These are phyloP conservation scores for Suillus tomentosus DNA, from an alignment of 768 basidiomycete genomes.

Conservation along the genomic window DNA sequence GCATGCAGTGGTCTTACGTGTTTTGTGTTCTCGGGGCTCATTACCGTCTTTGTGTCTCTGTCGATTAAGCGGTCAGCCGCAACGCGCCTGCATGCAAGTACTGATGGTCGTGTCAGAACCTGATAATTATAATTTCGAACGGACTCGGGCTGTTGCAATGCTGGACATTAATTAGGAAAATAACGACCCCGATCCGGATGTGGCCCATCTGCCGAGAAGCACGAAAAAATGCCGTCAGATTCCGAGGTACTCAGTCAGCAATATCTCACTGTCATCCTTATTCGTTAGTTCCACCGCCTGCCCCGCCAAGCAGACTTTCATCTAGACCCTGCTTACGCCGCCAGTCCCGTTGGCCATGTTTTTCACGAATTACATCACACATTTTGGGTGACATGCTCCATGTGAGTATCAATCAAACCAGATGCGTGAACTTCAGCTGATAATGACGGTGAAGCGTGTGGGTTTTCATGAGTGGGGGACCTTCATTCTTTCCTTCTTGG, in stretches of 20 bases:
- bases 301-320: not conserved
- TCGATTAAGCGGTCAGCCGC: slow-evolving; percentile 29
- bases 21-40: slow-evolving; percentile 31
- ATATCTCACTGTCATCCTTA: slow-evolving; percentile 31
- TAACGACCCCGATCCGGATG: slow-evolving; percentile 10
- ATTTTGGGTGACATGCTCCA: slow-evolving; percentile 38
- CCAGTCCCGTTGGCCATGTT: slow-evolving; percentile 39
- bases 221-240: slow-evolving; percentile 7
- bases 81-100: not conserved
- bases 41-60: slow-evolving; percentile 34
- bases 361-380: slow-evolving; percentile 38
- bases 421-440: not conserved
- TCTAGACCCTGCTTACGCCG: too few species aligned
- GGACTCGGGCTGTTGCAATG: slow-evolving; percentile 33
- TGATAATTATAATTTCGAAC: slow-evolving; percentile 37
- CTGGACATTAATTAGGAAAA: slow-evolving; percentile 21
- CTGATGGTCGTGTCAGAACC: slow-evolving; percentile 23
- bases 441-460: slow-evolving; percentile 24
- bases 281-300: slow-evolving; percentile 22
- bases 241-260: slow-evolving; percentile 9
- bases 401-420: slow-evolving; percentile 21
- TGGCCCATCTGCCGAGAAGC: slow-evolving; percentile 14
- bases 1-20: slow-evolving; percentile 35
- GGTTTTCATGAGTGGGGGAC: slow-evolving; percentile 27
- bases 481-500: slow-evolving; percentile 32